phyloP scores from a whole-genome alignment of 2,329 filamentous ascomycete species.

The Allantophomopsis cytisporea region DNA sequence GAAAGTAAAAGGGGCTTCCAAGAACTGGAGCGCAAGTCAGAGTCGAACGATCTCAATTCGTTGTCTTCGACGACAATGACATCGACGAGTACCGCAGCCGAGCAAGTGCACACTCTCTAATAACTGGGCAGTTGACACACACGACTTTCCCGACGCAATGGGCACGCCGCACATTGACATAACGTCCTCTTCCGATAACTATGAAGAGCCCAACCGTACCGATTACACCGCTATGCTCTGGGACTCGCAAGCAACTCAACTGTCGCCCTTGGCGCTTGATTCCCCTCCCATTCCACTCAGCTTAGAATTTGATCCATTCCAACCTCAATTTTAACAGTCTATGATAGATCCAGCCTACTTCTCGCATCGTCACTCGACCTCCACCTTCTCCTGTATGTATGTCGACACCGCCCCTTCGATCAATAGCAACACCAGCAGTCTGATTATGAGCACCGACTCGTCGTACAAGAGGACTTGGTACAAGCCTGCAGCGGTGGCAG shows the following conservation, averaged over 20 bases:
- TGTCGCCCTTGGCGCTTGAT: no score
- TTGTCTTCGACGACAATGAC: no score
- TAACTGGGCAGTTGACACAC: not conserved
- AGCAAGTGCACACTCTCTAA: not conserved
- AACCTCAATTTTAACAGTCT: not conserved
- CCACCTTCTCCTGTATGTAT: no score
- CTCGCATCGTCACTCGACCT: no score
- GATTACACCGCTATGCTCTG: constrained; percentile 11
- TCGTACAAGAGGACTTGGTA: no score
- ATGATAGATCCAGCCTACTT: not conserved
- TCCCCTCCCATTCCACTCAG: constrained; percentile 6
- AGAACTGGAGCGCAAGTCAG: constrained; percentile 40
- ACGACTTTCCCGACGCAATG: not conserved
- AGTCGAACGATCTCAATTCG: constrained; percentile 16
- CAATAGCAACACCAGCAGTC: constrained; percentile 5
- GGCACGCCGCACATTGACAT: no score
- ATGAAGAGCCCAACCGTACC: constrained; percentile 11
- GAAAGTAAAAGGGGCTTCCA: constrained; percentile 44
- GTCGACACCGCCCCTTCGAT: constrained; percentile 6
- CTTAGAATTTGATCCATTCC: not conserved
- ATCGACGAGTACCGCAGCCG: not conserved
- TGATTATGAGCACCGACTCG: constrained; percentile 8
- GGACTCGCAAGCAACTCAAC: constrained; percentile 2
- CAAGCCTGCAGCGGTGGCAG: no score
- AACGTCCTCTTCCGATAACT: constrained; percentile 12